phyloP scores from a whole-genome alignment of 1,139 yeast species.

The Citeromyces hawaiiensis region DNA sequence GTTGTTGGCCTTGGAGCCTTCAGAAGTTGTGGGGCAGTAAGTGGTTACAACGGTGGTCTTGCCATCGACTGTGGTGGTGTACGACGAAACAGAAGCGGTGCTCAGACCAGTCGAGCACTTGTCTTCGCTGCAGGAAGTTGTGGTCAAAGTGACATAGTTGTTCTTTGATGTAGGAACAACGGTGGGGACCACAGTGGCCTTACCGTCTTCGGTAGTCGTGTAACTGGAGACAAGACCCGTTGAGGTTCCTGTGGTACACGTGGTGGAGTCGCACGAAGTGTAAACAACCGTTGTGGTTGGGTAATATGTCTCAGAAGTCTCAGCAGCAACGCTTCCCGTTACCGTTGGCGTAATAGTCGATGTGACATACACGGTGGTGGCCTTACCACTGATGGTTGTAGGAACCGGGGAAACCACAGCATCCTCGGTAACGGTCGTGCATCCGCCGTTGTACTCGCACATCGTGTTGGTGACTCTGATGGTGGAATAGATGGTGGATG shows the following conservation, averaged over 20 bases:
- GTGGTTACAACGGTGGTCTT: not conserved
- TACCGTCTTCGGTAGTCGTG: conserved; percentile 20
- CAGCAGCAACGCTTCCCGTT: not conserved
- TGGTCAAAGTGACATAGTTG: conserved; percentile 4
- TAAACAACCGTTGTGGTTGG: conserved; percentile 1
- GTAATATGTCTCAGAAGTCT: not conserved
- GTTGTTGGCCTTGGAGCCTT: not conserved
- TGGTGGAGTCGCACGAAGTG: conserved; percentile 1
- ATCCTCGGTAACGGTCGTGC: no score
- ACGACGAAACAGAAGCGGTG: not conserved
- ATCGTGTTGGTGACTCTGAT: no score
- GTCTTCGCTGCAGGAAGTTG: conserved; percentile 4
- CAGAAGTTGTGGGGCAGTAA: not conserved
- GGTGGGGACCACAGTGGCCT: not conserved
- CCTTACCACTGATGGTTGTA: no score
- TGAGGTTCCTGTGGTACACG: conserved; percentile 1
- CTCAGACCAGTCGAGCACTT: conserved; percentile 7
- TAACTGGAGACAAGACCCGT: conserved; percentile 23
- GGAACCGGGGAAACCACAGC: no score
- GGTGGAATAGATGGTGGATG: no score
- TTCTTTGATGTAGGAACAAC: conserved; percentile 1
- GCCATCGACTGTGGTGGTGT: not conserved
- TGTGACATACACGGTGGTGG: no score
- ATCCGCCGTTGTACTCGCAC: no score
- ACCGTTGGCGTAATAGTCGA: no score